These are phyloP conservation scores for Scleroderma bovista DNA, from an alignment of 768 basidiomycete genomes.

Conservation along the genomic window DNA sequence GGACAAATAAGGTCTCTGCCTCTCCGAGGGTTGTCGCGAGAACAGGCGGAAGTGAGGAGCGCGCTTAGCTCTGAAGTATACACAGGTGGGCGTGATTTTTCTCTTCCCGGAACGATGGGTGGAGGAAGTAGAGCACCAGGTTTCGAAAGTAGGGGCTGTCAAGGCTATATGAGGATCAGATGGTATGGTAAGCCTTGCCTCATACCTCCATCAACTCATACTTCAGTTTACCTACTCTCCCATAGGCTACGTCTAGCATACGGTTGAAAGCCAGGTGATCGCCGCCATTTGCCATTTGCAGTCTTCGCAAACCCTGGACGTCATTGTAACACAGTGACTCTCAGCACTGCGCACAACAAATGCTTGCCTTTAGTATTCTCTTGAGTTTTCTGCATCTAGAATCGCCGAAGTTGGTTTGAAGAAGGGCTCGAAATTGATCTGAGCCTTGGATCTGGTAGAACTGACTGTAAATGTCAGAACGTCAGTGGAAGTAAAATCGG, in stretches of 20 bases:
- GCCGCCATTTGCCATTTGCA: constrained; percentile 52
- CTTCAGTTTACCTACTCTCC: constrained; percentile 64
- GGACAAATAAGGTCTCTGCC: constrained; percentile 41
- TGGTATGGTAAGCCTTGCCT: background rate
- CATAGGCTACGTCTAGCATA: constrained; percentile 68
- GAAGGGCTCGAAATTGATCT: constrained; percentile 52
- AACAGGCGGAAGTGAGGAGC: constrained; percentile 49
- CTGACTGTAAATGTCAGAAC: constrained; percentile 33
- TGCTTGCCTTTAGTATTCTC: constrained; percentile 46
- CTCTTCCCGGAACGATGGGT: constrained; percentile 45
- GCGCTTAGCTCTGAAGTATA: constrained; percentile 59
- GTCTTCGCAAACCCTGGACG: constrained; percentile 45
- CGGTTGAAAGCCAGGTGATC: constrained; percentile 45
- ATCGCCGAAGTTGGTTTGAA: constrained; percentile 27
- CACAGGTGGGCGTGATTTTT: constrained; percentile 55
- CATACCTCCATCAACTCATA: constrained; percentile 63
- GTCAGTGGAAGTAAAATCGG: constrained; percentile 1
- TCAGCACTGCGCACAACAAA: too few species aligned
- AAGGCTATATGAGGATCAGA: constrained; percentile 6
- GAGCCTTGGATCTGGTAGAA: constrained; percentile 59
- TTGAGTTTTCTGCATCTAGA: constrained; percentile 39
- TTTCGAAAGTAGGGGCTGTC: constrained; percentile 53
- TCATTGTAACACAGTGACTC: background rate
- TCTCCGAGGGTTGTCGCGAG: constrained; percentile 42
- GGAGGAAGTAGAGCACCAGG: constrained; percentile 36